phyloP scores from a whole-genome alignment of 148 eudicot species.

The Camellia sinensis region DNA sequence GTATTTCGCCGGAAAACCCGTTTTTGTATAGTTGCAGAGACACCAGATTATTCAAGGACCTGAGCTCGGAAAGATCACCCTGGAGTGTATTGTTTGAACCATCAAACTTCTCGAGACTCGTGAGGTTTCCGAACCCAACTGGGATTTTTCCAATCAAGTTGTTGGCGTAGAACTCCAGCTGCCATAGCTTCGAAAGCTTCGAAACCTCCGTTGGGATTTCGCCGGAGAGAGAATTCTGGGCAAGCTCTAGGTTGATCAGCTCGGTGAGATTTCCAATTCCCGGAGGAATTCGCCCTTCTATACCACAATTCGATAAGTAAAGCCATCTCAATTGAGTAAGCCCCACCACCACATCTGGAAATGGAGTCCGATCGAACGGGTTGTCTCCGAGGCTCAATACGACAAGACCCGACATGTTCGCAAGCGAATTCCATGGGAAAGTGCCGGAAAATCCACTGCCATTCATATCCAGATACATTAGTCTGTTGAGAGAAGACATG shows the following conservation, averaged over 20 bases:
- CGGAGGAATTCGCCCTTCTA: slow-evolving; percentile 56
- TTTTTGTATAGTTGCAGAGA: slow-evolving; percentile 62
- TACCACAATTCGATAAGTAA: slow-evolving; percentile 69
- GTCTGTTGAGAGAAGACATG: slow-evolving; percentile 35
- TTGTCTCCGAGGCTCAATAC: slow-evolving; percentile 74
- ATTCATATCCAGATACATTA: slow-evolving; percentile 50
- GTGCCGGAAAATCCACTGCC: slow-evolving; percentile 53
- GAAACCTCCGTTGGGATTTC: slow-evolving; percentile 62
- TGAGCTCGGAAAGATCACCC: slow-evolving; percentile 68
- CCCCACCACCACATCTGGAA: slow-evolving; percentile 41
- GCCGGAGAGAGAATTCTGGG: slow-evolving; percentile 50
- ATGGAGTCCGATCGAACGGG: slow-evolving; percentile 39
- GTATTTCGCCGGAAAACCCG: slow-evolving; percentile 60
- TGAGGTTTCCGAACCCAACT: slow-evolving; percentile 55
- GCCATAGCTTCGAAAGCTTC: slow-evolving; percentile 57
- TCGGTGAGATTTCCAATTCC: slow-evolving; percentile 59
- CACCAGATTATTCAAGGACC: slow-evolving; percentile 34
- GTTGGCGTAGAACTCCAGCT: slow-evolving; percentile 63
- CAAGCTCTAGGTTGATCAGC: slow-evolving; percentile 49
- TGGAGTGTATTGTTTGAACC: slow-evolving; percentile 51
- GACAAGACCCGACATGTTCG: slow-evolving; percentile 42
- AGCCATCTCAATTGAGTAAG: slow-evolving; percentile 45
- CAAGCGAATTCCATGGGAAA: slow-evolving; percentile 70
- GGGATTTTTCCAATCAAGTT: slow-evolving; percentile 61
- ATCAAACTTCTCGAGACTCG: slow-evolving; percentile 53